Evolutionary conservation across 441 rosid species (phyloP).

Genomic region (Eruca vesicaria): DNA sequence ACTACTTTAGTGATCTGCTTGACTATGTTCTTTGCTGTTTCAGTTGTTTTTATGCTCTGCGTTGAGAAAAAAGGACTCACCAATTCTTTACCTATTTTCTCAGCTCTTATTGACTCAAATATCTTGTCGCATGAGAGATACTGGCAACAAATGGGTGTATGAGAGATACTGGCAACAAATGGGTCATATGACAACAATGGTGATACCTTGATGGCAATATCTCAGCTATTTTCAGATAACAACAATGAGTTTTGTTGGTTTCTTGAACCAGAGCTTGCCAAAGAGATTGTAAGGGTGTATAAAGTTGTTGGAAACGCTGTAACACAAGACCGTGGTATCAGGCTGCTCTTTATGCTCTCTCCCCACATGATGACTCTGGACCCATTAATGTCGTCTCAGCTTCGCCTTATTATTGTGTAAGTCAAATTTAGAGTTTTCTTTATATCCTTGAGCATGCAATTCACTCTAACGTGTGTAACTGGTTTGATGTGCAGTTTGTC

Average conservation of each 20-base stretch:
- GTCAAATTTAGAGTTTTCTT: neutral
- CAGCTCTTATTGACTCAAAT: too few relatives aligned
- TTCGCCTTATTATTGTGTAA: constrained; percentile 64
- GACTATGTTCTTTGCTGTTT: constrained; percentile 16
- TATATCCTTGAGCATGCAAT: neutral
- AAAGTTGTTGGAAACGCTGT: constrained; percentile 76
- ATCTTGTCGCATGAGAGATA: constrained; percentile 47
- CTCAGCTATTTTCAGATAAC: constrained; percentile 73
- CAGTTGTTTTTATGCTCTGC: constrained; percentile 12
- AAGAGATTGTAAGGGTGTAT: constrained; percentile 64
- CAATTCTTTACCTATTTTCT: constrained; percentile 28
- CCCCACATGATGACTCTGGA: constrained; percentile 51
- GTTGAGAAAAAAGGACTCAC: constrained; percentile 29
- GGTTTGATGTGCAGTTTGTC: constrained; percentile 65
- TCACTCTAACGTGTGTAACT: constrained; percentile 11
- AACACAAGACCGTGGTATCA: constrained; percentile 61
- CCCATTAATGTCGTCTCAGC: constrained; percentile 81
- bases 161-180: constrained; percentile 68
- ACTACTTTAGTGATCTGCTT: constrained; percentile 19
- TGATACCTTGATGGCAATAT: constrained; percentile 87
- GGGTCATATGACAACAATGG: constrained; percentile 68
- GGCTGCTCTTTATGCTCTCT: constrained; percentile 82
- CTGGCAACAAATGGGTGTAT: constrained; percentile 67
- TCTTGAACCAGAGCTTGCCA: constrained; percentile 70
- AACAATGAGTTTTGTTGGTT: constrained; percentile 75